phyloP scores from a whole-genome alignment of 2,329 filamentous ascomycete species.

The Atkinsonella hypoxylon region DNA sequence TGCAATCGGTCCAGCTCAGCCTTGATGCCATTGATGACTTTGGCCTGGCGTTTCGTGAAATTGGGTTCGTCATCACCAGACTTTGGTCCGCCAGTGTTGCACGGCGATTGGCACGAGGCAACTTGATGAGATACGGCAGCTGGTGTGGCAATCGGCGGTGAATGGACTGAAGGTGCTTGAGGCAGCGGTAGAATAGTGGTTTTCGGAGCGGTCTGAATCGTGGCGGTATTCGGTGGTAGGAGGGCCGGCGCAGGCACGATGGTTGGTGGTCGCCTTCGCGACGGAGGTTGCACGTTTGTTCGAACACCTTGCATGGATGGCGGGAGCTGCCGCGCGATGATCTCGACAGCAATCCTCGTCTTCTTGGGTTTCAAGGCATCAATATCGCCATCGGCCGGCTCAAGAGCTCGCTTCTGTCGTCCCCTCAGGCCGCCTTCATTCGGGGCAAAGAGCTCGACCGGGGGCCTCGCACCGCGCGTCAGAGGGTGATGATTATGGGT shows the following conservation, averaged over 20 bases:
- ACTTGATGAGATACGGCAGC: slow-evolving; percentile 6
- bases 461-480: slow-evolving; percentile 11
- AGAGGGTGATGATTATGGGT: slow-evolving; percentile 10
- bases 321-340: slow-evolving; percentile 23
- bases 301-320: slow-evolving; percentile 16
- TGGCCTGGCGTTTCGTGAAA: slow-evolving; percentile 41
- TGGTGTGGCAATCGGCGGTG: slow-evolving; percentile 4
- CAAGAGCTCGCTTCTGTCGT: slow-evolving; percentile 37
- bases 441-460: slow-evolving; percentile 11
- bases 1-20: slow-evolving; percentile 48
- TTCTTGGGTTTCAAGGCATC: slow-evolving; percentile 36
- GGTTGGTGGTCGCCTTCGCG: slow-evolving; percentile 15
- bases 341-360: slow-evolving; percentile 41
- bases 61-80: slow-evolving; percentile 16
- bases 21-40: slow-evolving; percentile 48
- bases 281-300: slow-evolving; percentile 12
- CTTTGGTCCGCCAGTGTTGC: slow-evolving; percentile 10
- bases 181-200: not conserved
- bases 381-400: slow-evolving; percentile 30
- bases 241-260: slow-evolving; percentile 7
- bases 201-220: slow-evolving; percentile 1
- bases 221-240: slow-evolving; percentile 6
- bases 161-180: not conserved
- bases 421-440: slow-evolving; percentile 22
- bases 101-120: not conserved